These are phyloP conservation scores for Isabelozyma heimii DNA, from an alignment of 805 yeast species.

Conservation along the genomic window DNA sequence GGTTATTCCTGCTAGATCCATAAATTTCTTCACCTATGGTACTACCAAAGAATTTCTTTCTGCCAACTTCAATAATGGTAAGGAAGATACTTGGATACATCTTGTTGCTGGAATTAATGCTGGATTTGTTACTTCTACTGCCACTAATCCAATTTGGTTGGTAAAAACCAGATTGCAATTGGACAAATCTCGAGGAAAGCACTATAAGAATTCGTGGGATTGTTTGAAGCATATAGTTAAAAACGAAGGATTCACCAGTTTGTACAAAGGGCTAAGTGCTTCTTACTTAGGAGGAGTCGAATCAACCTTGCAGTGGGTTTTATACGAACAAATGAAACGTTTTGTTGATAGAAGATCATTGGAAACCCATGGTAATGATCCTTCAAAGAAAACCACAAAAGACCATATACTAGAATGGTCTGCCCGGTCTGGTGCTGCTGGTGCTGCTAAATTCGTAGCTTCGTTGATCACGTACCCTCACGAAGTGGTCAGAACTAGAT, in stretches of 20 bases:
- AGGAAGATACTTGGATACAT: constrained; percentile 84
- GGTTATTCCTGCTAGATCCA: constrained; percentile 96
- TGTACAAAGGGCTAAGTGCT: constrained; percentile 90
- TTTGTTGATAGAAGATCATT: constrained; percentile 54
- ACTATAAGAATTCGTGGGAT: constrained; percentile 82
- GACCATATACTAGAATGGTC: constrained; percentile 85
- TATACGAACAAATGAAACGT: constrained; percentile 90
- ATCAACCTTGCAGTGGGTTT: constrained; percentile 92
- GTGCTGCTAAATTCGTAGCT: constrained; percentile 91
- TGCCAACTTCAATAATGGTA: constrained; percentile 61
- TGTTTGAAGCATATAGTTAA: constrained; percentile 68
- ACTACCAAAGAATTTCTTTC: constrained; percentile 79
- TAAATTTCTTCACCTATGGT: constrained; percentile 96
- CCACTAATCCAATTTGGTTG: constrained; percentile 97
- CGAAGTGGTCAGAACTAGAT: constrained; percentile 92
- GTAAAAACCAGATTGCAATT: constrained; percentile 92
- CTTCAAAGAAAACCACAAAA: constrained; percentile 36
- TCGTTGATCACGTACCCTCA: constrained; percentile 94
- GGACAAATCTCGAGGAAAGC: constrained; percentile 66
- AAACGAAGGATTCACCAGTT: constrained; percentile 75
- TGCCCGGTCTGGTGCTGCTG: constrained; percentile 96
- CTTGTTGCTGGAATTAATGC: constrained; percentile 84
- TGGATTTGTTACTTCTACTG: constrained; percentile 91
- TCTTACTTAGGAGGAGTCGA: constrained; percentile 92
- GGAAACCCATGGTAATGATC: constrained; percentile 28